Conservation (phyloP, 2,329 filamentous ascomycete genomes). For the Scedosporium boydii region DNA sequence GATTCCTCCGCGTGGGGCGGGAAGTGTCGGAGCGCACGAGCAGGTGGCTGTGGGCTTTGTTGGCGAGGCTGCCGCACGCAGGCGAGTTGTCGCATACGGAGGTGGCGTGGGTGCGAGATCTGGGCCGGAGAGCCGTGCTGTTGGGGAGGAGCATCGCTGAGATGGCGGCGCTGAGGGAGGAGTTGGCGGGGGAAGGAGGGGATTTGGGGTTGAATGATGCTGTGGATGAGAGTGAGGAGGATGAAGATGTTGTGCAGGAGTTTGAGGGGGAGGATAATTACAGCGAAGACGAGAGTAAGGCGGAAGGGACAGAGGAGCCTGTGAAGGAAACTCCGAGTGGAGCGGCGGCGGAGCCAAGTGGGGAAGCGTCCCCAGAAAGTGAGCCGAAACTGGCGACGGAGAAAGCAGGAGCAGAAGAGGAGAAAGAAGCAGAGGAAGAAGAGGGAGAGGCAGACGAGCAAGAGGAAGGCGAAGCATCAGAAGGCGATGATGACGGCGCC, state of each 20-base stretch:
- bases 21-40: constrained; percentile 58
- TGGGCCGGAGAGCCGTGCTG: constrained; percentile 67
- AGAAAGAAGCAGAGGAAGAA: constrained; percentile 9
- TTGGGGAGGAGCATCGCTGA: constrained; percentile 46
- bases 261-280: constrained; percentile 16
- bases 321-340: constrained; percentile 7
- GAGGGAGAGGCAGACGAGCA: constrained; percentile 8
- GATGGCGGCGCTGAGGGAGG: constrained; percentile 37
- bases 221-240: constrained; percentile 34
- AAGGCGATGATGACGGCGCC: constrained; percentile 10
- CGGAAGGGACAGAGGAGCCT: constrained; percentile 10
- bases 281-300: constrained; percentile 17
- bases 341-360: neutral
- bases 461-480: constrained; percentile 17
- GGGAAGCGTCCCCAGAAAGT: neutral
- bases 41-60: constrained; percentile 75
- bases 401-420: constrained; percentile 12
- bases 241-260: constrained; percentile 24
- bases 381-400: neutral
- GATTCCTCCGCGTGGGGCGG: constrained; percentile 50
- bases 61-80: constrained; percentile 64
- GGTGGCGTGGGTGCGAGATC: constrained; percentile 64
- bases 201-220: constrained; percentile 33
- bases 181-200: constrained; percentile 25
- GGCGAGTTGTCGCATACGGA: constrained; percentile 69